These are phyloP conservation scores for Hygrocybe punicea DNA, from an alignment of 768 basidiomycete species.

Conservation along the genomic window DNA sequence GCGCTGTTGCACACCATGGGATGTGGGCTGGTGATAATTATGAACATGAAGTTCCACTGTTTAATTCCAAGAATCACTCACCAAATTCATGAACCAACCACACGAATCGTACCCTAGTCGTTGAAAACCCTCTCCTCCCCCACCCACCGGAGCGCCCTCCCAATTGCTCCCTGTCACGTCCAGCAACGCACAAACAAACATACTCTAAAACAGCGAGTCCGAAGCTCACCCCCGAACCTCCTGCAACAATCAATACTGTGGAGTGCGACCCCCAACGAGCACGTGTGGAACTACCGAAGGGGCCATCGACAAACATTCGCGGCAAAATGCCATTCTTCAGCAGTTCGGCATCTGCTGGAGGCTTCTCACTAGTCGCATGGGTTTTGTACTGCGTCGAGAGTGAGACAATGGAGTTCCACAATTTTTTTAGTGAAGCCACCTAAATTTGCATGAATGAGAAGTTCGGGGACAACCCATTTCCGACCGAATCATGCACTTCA, in stretches of 20 bases:
- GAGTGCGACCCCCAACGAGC: slow-evolving; percentile 58
- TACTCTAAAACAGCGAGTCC: slow-evolving; percentile 65
- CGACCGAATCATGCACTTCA: no score
- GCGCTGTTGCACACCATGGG: slow-evolving; percentile 67
- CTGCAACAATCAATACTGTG: slow-evolving; percentile 59
- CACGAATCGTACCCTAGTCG: slow-evolving; percentile 61
- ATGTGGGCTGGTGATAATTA: slow-evolving; percentile 53
- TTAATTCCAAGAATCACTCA: slow-evolving; percentile 33
- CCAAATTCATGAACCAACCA: no score
- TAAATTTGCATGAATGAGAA: no score
- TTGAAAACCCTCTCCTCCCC: slow-evolving; percentile 40
- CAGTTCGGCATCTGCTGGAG: slow-evolving; percentile 26
- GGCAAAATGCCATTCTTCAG: slow-evolving; percentile 52
- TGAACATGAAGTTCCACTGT: not conserved
- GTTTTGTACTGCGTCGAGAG: no score
- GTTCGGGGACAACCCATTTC: no score
- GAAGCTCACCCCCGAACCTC: slow-evolving; percentile 73
- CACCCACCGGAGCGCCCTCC: slow-evolving; percentile 47
- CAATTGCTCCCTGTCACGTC: no score
- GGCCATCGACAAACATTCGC: slow-evolving; percentile 61
- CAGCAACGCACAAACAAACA: slow-evolving; percentile 54
- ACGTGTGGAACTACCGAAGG: slow-evolving; percentile 62
- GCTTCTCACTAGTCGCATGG: no score
- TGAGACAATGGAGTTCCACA: no score
- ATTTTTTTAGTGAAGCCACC: no score